Conservation (phyloP, 2,329 filamentous ascomycete genomes). For the Pseudogymnoascus sp. region DNA sequence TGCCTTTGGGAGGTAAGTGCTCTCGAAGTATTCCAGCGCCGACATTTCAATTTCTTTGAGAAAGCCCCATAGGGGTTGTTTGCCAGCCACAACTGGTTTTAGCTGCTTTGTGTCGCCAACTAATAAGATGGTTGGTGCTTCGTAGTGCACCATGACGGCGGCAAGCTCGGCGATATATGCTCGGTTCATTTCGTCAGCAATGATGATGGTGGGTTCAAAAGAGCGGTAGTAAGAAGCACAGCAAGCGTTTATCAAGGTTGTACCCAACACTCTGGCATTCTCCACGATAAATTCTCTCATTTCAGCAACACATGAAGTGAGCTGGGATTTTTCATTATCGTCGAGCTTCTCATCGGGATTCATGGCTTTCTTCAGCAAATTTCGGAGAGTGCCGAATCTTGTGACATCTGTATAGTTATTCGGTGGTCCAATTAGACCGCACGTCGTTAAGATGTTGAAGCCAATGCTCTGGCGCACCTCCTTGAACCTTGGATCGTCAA, state of each 20-base stretch:
- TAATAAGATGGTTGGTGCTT: neutral
- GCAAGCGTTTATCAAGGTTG: neutral
- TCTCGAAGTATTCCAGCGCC: neutral
- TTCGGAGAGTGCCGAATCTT: too few relatives aligned
- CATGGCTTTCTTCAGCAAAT: too few relatives aligned
- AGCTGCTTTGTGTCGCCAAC: neutral
- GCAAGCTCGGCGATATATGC: neutral
- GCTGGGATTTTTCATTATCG: too few relatives aligned
- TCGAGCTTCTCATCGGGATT: too few relatives aligned
- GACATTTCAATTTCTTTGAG: neutral
- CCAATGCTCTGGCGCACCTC: neutral
- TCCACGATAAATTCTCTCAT: neutral
- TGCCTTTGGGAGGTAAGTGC: neutral
- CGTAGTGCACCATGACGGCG: neutral
- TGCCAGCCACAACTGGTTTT: neutral
- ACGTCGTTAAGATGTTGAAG: neutral
- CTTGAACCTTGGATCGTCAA: neutral
- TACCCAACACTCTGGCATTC: neutral
- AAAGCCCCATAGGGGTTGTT: neutral
- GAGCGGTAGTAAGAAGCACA: neutral
- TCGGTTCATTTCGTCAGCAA: neutral
- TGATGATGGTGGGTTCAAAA: neutral
- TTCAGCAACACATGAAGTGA: neutral
- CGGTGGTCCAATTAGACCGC: neutral
- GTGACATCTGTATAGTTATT: neutral